Conservation (phyloP, 169 alveolate species). For the Cryptosporidium baileyi region DNA sequence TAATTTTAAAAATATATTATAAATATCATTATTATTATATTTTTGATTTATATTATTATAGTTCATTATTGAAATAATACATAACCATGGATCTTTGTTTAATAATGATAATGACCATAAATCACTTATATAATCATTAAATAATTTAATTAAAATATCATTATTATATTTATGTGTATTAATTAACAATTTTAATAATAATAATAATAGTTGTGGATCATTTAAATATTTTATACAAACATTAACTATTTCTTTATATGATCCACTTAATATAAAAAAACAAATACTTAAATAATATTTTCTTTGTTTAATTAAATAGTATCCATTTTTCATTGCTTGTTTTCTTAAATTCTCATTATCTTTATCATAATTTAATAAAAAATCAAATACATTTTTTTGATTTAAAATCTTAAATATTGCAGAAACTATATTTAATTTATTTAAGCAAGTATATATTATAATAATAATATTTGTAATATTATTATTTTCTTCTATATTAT, state of each 20-base stretch:
- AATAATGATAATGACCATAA: constrained; percentile 4
- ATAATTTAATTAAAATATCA: not conserved
- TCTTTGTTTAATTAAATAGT: constrained; percentile 53
- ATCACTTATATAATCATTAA: not conserved
- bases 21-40: not conserved
- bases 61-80: constrained; percentile 25
- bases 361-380: constrained; percentile 11
- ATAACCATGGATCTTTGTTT: constrained; percentile 37
- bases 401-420: constrained; percentile 56
- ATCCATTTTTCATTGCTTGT: constrained; percentile 61
- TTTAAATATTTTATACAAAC: constrained; percentile 21
- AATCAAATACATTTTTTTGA: constrained; percentile 53
- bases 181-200: not conserved
- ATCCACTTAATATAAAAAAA: constrained; percentile 36
- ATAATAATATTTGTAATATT: constrained; percentile 4
- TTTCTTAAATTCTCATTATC: constrained; percentile 15
- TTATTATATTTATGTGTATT: not conserved
- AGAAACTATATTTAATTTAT: constrained; percentile 61
- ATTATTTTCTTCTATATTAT: not conserved
- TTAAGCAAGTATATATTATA: constrained; percentile 20
- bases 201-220: constrained; percentile 47
- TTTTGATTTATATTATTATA: not conserved
- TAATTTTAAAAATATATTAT: not conserved
- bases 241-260: constrained; percentile 32
- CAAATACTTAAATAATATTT: constrained; percentile 38